Evolutionary conservation across 768 basidiomycete genomes (phyloP).

Genomic region (Exsudoporus frostii): DNA sequence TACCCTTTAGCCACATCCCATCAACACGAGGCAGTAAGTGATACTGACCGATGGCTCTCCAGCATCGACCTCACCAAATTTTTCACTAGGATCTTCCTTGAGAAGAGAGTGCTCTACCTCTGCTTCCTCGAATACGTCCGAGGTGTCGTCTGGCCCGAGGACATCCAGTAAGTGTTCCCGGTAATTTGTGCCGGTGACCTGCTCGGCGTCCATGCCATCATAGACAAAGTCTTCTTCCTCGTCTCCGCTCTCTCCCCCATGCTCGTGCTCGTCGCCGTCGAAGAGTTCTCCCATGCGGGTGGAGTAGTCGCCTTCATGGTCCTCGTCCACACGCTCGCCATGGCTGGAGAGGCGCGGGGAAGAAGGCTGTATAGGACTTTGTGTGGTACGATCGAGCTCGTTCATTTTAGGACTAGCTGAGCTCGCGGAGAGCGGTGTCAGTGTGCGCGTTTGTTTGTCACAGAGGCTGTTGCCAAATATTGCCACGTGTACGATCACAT

Average conservation of each 20-base stretch:
- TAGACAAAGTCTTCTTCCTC: conserved; percentile 71
- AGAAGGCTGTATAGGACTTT: background rate
- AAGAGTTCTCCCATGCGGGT: conserved; percentile 26
- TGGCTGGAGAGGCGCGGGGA: conserved; percentile 16
- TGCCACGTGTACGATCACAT: conserved; percentile 14
- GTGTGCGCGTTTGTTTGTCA: conserved; percentile 22
- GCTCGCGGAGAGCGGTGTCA: background rate
- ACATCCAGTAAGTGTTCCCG: conserved; percentile 68
- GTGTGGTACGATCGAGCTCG: background rate
- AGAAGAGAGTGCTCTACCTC: conserved; percentile 48
- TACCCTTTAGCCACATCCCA: conserved; percentile 22
- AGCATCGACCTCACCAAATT: conserved; percentile 18
- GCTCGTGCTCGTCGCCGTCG: conserved; percentile 42
- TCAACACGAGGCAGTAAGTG: conserved; percentile 16
- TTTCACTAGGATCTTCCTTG: conserved; percentile 37
- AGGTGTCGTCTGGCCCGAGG: conserved; percentile 59
- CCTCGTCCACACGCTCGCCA: conserved; percentile 21
- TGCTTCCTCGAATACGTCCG: conserved; percentile 43
- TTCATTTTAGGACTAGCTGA: conserved; percentile 9
- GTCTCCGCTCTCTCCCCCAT: conserved; percentile 44
- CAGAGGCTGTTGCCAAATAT: conserved; percentile 28
- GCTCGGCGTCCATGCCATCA: conserved; percentile 59
- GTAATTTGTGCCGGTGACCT: conserved; percentile 50
- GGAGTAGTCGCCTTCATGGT: conserved; percentile 26
- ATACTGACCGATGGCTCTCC: conserved; percentile 34